These are phyloP conservation scores for Clavaria fumosa DNA, from an alignment of 768 basidiomycete genomes.

Conservation along the genomic window DNA sequence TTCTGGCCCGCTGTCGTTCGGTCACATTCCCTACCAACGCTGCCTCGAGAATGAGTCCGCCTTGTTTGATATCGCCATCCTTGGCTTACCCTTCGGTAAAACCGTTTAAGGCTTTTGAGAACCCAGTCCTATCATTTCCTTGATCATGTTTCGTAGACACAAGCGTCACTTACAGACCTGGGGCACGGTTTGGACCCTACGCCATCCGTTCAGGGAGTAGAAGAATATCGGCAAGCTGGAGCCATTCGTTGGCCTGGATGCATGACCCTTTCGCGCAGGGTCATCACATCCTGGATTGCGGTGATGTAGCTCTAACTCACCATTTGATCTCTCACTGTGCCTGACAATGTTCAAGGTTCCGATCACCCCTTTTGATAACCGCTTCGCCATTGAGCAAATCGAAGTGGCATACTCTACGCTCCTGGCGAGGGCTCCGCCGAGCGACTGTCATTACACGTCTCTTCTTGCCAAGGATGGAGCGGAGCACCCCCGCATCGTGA, in stretches of 20 bases:
- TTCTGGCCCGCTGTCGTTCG: conserved; percentile 71
- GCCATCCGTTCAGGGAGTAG: conserved; percentile 73
- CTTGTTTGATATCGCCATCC: conserved; percentile 58
- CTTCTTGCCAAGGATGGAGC: conserved; percentile 40
- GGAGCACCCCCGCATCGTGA: conserved; percentile 64
- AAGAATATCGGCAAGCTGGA: conserved; percentile 38
- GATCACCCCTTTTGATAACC: conserved; percentile 66
- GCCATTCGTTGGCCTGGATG: conserved; percentile 62
- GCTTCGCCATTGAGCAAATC: conserved; percentile 73
- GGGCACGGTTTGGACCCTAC: conserved; percentile 75
- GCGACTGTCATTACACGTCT: conserved; percentile 12
- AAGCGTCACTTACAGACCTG: conserved; percentile 40
- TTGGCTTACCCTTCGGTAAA: conserved; percentile 54
- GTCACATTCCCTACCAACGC: conserved; percentile 59
- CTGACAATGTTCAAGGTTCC: conserved; percentile 47
- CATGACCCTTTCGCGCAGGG: conserved; percentile 47
- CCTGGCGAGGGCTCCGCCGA: conserved; percentile 38
- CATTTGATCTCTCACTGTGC: too few species aligned
- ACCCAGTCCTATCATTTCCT: background rate
- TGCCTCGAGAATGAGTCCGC: conserved; percentile 46
- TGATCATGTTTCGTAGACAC: too few species aligned
- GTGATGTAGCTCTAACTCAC: conserved; percentile 64
- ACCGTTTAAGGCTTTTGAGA: background rate
- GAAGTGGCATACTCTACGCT: conserved; percentile 73
- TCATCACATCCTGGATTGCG: conserved; percentile 61